Evolutionary conservation across 768 basidiomycete species (phyloP), one percentile per base, ranked within the genome.

Genomic region (Mycena floridula): DNA sequence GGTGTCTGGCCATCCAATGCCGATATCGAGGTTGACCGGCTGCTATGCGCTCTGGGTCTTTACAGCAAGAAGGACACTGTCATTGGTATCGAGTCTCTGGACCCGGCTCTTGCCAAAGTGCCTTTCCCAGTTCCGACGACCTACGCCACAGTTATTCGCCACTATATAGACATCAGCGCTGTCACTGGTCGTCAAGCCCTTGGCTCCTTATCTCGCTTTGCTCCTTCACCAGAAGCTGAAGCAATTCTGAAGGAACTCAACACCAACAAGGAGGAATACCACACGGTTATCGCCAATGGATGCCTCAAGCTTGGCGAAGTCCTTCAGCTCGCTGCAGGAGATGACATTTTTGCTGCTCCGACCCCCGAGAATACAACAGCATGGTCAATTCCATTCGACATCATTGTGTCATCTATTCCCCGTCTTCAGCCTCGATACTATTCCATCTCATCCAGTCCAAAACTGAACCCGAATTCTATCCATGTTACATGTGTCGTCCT

Each of bases 41-140:
- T 96, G 21, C 77, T 99, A 16, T 84, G 79, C 50, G 77, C 85
- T 30, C 82, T 99, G 39, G 95, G 93, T 21, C 74, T 99, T 9
- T 73, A 76, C 51, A 74, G 84, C 49, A 89, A 89, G 69, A 78
- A 80, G 58, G 82, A 94, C 61, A 73, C 76, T 28, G 80, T 92
- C 39, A 90, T 99, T 55, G 80, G 83, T 51, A 91, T 99, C 47
- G 92, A 93, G 59, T 95, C 92, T n/a, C 81, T 98, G 47, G 95
- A 99, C 58, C 95, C 96, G 16, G 92, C 94, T 13, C 76, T 99
- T 24, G 95, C 95, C 46, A 98, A 98, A 65, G 94, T 98, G 46
- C 95, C 95, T 15, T 99, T 98, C 84, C 95, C 96, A 11, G 88
- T 93, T 16, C 95, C 95, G 1, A 93, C 94, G 2, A 97, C 94